Evolutionary conservation across 106 monocot genomes (phyloP).

Genomic region (Acanthochlamys bracteata): DNA sequence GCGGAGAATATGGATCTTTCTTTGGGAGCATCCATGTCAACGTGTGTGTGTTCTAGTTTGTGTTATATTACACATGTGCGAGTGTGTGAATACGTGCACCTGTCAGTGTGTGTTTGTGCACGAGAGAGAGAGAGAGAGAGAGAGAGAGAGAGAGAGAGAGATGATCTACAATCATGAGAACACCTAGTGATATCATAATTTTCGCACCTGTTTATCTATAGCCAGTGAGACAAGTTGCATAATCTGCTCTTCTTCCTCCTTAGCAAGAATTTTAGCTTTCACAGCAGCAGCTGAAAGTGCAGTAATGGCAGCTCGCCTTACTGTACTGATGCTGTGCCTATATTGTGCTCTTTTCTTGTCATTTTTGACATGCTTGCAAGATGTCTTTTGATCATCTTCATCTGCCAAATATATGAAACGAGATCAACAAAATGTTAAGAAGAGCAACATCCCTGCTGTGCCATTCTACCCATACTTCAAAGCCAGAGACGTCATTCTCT

Average conservation of each 20-base stretch:
- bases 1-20: too few species aligned
- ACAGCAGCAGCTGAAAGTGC: constrained; percentile 83
- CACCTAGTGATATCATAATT: too few species aligned
- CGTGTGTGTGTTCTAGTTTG: too few species aligned
- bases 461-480: too few species aligned
- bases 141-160: neutral
- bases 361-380: constrained; percentile 11
- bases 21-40: too few species aligned
- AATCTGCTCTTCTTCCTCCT: constrained; percentile 81
- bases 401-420: constrained; percentile 23
- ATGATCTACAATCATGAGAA: neutral
- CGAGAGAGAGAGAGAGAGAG: neutral
- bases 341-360: constrained; percentile 10
- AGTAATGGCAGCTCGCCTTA: constrained; percentile 79
- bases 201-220: constrained; percentile 78
- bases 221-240: constrained; percentile 46
- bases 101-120: too few species aligned
- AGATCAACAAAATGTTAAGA: neutral
- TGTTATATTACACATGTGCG: too few species aligned
- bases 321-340: constrained; percentile 30
- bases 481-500: too few species aligned
- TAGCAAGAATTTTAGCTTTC: constrained; percentile 77
- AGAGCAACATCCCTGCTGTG: neutral
- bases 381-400: constrained; percentile 16
- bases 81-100: too few species aligned